Evolutionary conservation across 768 basidiomycete genomes (phyloP).

Genomic region (Tephrocybe sp.): DNA sequence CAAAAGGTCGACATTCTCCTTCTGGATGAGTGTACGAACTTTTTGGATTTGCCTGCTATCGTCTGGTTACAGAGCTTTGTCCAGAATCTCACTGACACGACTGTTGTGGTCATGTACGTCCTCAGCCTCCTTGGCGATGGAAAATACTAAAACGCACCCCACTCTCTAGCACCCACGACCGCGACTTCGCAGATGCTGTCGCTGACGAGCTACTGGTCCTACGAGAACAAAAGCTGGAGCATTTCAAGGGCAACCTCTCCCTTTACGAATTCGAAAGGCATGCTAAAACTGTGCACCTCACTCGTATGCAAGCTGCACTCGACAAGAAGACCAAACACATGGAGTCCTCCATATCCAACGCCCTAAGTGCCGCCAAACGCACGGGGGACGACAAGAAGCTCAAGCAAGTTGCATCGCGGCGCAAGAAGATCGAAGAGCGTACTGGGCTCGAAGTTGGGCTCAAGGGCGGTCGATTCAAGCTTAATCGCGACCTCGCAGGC

Average conservation of each 20-base stretch:
- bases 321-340: constrained; percentile 42
- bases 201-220: constrained; percentile 65
- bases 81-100: constrained; percentile 37
- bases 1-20: constrained; percentile 56
- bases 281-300: constrained; percentile 44
- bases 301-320: constrained; percentile 41
- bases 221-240: constrained; percentile 47
- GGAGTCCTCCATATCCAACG: constrained; percentile 54
- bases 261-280: constrained; percentile 47
- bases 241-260: constrained; percentile 58
- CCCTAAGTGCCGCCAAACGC: constrained; percentile 47
- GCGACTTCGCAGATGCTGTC: constrained; percentile 57
- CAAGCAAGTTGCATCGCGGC: constrained; percentile 52
- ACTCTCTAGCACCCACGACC: constrained; percentile 51
- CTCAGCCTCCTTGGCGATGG: no score
- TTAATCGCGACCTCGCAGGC: constrained; percentile 51
- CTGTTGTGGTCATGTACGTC: constrained; percentile 52
- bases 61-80: constrained; percentile 57
- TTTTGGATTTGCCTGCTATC: constrained; percentile 52
- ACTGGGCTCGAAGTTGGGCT: constrained; percentile 35
- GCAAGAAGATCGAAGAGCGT: constrained; percentile 53
- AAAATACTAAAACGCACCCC: background rate
- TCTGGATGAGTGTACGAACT: constrained; percentile 59
- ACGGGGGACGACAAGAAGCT: constrained; percentile 63
- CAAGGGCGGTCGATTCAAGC: constrained; percentile 52